Evolutionary conservation across 129 eudicot genomes (phyloP), one percentile per base, ranked within the genome.

Genomic region (Chrysanthemum makinoi): DNA sequence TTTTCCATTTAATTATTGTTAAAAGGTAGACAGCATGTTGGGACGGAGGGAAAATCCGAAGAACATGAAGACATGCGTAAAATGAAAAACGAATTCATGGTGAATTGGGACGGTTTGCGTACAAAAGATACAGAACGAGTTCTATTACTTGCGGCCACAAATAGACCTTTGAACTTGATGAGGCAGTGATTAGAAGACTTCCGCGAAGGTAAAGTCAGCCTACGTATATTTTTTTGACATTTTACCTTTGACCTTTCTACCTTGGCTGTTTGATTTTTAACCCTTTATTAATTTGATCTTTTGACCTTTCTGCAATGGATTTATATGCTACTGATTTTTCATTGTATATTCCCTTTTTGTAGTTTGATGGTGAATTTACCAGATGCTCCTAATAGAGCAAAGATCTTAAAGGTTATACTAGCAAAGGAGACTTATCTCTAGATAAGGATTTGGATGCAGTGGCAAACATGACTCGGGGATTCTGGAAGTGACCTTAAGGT

Each of bases 401-500:
- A 89, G 82, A 93, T 93, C 64, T 75, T 93, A 2, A 85, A 77
- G 77, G 96, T 93, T 50, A 82, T 93, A 63, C 83, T 93, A 60
- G 88, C 95, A 4, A 85, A 93, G 72, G 98, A 77, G 98, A 93
- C 59, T 80, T 93, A 71, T 80, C 96, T 61, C 87, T 95, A 39
- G 87, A 87, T 79, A 80, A 87, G 26, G 98, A 93, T 83, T 64
- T 93, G 70, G 95, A 87, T 82, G 83, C 90, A 12, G 75, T 93
- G 76, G 98, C 98, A 55, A 93, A 82, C 75, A 89, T 93, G 92
- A 87, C 98, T 3, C 96, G 85, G 53, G 98, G 98, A 87, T 65
- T 93, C 98, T 4, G 98, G 98, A 83, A 89, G 98, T 68, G 98
- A 93, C 78, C 92, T 93, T 3, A 93, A 93, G 98, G 98, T 80